Conservation (phyloP, 208 protist species). For the Leishmania gerbilli region DNA sequence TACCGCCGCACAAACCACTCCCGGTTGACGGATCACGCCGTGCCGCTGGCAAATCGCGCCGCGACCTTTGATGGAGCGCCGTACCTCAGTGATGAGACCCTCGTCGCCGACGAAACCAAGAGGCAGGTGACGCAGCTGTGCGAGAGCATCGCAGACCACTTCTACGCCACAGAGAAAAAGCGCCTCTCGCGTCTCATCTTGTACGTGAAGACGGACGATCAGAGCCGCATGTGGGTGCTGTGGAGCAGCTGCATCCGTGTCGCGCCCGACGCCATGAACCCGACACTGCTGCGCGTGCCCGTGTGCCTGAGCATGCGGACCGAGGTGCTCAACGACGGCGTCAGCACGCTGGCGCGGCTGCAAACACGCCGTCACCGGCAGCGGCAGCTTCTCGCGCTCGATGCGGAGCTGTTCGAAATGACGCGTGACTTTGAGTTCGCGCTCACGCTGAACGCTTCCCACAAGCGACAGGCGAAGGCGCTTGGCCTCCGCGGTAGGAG, state of each 20-base stretch:
- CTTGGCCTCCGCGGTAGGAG: slow-evolving; percentile 41
- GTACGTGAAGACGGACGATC: slow-evolving; percentile 84
- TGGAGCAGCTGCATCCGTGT: slow-evolving; percentile 85
- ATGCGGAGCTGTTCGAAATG: slow-evolving; percentile 76
- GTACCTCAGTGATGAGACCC: slow-evolving; percentile 77
- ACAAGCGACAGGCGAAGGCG: slow-evolving; percentile 65
- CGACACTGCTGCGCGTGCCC: slow-evolving; percentile 69
- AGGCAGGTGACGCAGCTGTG: slow-evolving; percentile 70
- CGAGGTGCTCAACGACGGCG: slow-evolving; percentile 73
- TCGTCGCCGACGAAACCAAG: slow-evolving; percentile 87
- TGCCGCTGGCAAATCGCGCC: slow-evolving; percentile 56
- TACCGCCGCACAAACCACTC: slow-evolving; percentile 84
- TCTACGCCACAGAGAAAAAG: slow-evolving; percentile 86
- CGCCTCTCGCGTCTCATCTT: slow-evolving; percentile 78
- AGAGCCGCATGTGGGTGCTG: slow-evolving; percentile 74
- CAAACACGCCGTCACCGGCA: slow-evolving; percentile 48
- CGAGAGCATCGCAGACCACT: slow-evolving; percentile 83
- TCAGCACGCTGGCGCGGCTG: slow-evolving; percentile 52
- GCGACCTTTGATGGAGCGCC: slow-evolving; percentile 87
- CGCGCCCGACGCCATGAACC: slow-evolving; percentile 72
- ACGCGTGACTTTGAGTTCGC: slow-evolving; percentile 81
- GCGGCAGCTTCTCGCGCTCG: slow-evolving; percentile 72
- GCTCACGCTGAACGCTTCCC: slow-evolving; percentile 59
- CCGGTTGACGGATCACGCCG: slow-evolving; percentile 59
- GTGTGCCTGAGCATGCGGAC: slow-evolving; percentile 63